A percentile compares a stretch with the other conserved stretches of the same genome.
These are phyloP conservation scores for Solioccasus polychromus DNA, from an alignment of 768 basidiomycete genomes.

Conservation along the genomic window DNA sequence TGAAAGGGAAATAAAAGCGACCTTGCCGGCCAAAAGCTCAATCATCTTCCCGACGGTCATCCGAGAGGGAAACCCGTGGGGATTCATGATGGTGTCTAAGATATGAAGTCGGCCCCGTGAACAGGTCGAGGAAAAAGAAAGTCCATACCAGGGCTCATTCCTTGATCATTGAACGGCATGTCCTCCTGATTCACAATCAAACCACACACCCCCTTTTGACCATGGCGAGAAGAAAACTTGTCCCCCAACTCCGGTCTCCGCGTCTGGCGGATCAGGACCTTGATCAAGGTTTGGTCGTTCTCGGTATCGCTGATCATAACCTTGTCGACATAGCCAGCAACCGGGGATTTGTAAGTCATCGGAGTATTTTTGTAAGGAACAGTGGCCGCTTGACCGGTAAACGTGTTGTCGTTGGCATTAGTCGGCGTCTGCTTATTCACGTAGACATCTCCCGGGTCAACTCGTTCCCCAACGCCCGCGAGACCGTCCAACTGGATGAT, in stretches of 20 bases:
- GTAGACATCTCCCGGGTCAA: slow-evolving; percentile 91
- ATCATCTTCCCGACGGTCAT: slow-evolving; percentile 99
- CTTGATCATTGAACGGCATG: slow-evolving; percentile 98
- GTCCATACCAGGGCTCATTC: slow-evolving; percentile 76
- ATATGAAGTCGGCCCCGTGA: slow-evolving; percentile 12
- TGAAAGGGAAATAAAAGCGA: slow-evolving; percentile 21
- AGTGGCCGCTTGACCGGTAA: slow-evolving; percentile 78
- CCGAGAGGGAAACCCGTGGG: slow-evolving; percentile 97
- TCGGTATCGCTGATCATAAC: slow-evolving; percentile 97
- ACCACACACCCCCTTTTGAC: slow-evolving; percentile 98
- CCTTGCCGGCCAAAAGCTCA: slow-evolving; percentile 94
- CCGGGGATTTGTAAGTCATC: slow-evolving; percentile 90
- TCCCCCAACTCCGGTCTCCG: slow-evolving; percentile 95
- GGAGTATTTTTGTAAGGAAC: slow-evolving; percentile 91
- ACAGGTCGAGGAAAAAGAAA: neutral
- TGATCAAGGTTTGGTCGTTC: slow-evolving; percentile 94
- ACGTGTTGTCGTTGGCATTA: slow-evolving; percentile 89
- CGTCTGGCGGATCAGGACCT: slow-evolving; percentile 96
- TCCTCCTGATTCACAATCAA: slow-evolving; percentile 98
- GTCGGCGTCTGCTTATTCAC: slow-evolving; percentile 96
- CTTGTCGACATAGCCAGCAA: slow-evolving; percentile 94
- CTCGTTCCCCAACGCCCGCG: slow-evolving; percentile 90
- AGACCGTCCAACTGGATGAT: slow-evolving; percentile 92
- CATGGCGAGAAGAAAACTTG: slow-evolving; percentile 97
- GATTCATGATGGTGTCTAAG: slow-evolving; percentile 98